Conservation (phyloP, 371 early-diverging fungal species). For the Mortierella sp. region DNA sequence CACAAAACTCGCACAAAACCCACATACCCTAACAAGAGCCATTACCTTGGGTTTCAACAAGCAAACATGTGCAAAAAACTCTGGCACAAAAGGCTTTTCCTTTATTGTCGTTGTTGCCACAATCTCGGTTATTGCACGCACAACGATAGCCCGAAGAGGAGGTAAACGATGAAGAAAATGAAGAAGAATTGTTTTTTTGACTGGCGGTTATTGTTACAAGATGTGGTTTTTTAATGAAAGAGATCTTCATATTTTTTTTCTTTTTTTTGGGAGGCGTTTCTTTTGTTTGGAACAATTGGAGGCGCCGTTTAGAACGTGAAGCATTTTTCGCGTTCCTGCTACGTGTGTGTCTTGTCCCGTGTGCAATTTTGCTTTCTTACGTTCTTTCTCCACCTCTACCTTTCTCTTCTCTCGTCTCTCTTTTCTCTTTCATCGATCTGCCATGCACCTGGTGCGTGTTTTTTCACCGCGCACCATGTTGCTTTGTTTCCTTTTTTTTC, state of each 20-base stretch:
- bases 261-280: neutral
- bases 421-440: too few relatives aligned
- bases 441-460: too few relatives aligned
- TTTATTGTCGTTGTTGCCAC: neutral
- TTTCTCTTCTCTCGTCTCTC: neutral
- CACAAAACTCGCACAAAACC: neutral
- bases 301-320: neutral
- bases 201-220: neutral
- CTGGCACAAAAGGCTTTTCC: neutral
- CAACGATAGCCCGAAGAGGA: neutral
- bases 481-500: too few relatives aligned
- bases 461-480: too few relatives aligned
- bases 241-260: too few relatives aligned
- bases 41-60: too few relatives aligned
- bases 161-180: neutral
- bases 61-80: neutral
- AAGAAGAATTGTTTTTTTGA: too few relatives aligned
- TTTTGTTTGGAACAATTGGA: constrained; percentile 1
- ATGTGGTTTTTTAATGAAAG: neutral
- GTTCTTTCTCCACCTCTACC: neutral
- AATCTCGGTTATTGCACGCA: neutral
- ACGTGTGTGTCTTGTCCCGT: neutral
- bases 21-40: neutral
- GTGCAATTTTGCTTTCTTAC: neutral
- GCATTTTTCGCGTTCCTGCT: neutral